Evolutionary conservation across 2,329 filamentous ascomycete genomes (phyloP).

Genomic region (Aspergillus niger): DNA sequence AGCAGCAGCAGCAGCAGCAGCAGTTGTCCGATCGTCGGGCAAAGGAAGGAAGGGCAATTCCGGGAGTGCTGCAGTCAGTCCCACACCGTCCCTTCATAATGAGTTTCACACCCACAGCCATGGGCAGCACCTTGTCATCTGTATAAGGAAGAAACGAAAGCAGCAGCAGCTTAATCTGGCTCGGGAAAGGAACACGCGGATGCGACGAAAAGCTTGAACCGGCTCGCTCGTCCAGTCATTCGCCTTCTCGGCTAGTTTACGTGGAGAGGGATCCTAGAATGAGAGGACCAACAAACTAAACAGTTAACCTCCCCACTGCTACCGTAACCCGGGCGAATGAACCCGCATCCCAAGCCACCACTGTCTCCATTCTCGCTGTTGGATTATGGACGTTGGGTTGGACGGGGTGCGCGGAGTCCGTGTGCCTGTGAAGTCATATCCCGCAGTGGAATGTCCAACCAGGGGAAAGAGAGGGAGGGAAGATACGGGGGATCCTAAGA

Average conservation of each 20-base stretch:
- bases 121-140: not conserved
- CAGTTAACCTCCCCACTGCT: not conserved
- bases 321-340: not conserved
- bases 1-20: not conserved
- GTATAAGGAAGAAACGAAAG: not conserved
- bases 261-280: not conserved
- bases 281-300: not conserved
- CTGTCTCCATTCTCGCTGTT: not conserved
- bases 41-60: too few relatives aligned
- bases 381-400: not conserved
- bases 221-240: constrained; percentile 12
- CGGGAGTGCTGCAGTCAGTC: not conserved
- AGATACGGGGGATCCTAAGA: not conserved
- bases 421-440: not conserved
- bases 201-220: constrained; percentile 18
- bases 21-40: too few relatives aligned
- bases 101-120: not conserved
- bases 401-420: not conserved
- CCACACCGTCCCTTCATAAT: not conserved
- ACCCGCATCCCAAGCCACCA: not conserved
- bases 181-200: constrained; percentile 14
- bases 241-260: constrained; percentile 7
- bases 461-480: not conserved
- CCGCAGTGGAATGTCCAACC: not conserved
- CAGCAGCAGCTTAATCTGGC: constrained; percentile 14